Evolutionary conservation across 768 basidiomycete species (phyloP).

Genomic region (Neoboletus magnificus): DNA sequence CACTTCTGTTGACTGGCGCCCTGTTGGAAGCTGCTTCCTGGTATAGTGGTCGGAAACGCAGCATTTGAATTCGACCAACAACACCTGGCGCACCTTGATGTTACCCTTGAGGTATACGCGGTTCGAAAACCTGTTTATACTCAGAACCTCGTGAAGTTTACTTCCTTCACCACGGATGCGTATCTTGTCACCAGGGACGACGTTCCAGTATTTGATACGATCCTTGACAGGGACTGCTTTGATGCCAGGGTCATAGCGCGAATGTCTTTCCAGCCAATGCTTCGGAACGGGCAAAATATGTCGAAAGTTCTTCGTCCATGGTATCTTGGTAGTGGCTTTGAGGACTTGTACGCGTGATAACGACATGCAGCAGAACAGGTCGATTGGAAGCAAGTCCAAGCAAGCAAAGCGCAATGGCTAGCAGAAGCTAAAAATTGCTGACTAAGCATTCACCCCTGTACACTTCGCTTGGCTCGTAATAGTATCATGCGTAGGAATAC

Average conservation of each 20-base stretch:
- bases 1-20: slow-evolving; percentile 33
- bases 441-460: slow-evolving; percentile 19
- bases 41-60: slow-evolving; percentile 1
- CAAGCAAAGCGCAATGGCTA: neutral
- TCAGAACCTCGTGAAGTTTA: slow-evolving; percentile 65
- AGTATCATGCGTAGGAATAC: neutral
- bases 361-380: slow-evolving; percentile 20
- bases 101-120: slow-evolving; percentile 54
- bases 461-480: neutral
- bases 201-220: slow-evolving; percentile 83
- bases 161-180: slow-evolving; percentile 63
- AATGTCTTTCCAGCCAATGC: slow-evolving; percentile 44
- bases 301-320: slow-evolving; percentile 64
- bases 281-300: slow-evolving; percentile 64
- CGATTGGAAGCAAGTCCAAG: neutral
- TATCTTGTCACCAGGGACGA: slow-evolving; percentile 81
- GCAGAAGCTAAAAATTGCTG: slow-evolving; percentile 7
- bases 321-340: slow-evolving; percentile 46
- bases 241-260: slow-evolving; percentile 38
- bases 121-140: slow-evolving; percentile 72
- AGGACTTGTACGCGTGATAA: slow-evolving; percentile 37
- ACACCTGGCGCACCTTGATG: slow-evolving; percentile 25
- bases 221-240: slow-evolving; percentile 63
- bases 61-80: neutral
- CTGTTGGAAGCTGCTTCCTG: slow-evolving; percentile 23